Conservation (phyloP, 305 asterid genomes). For the Withania somnifera region DNA sequence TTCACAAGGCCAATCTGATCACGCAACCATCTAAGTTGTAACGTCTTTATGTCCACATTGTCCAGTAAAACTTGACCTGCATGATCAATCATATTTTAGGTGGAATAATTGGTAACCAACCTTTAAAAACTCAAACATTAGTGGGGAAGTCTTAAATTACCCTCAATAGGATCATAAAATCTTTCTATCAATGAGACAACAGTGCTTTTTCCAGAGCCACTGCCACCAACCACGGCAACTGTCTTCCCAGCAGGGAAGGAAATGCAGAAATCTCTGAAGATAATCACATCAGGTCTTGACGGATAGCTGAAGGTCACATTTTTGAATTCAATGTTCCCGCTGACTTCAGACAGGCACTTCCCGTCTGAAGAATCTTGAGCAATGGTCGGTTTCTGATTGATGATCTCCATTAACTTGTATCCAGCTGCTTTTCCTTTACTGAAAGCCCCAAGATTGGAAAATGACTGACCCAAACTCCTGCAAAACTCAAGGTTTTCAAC, state of each 20-base stretch:
- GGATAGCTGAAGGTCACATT: constrained; percentile 91
- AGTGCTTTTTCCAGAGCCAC: constrained; percentile 98
- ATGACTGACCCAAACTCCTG: constrained; percentile 99
- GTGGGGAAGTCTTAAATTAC: constrained; percentile 26
- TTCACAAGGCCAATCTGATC: constrained; percentile 94
- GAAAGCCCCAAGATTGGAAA: constrained; percentile 89
- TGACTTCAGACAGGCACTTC: constrained; percentile 46
- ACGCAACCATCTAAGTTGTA: constrained; percentile 85
- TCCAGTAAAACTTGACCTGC: constrained; percentile 85
- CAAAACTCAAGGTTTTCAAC: constrained; percentile 5
- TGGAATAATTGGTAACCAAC: neutral
- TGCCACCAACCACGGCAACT: constrained; percentile 95
- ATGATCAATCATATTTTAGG: neutral
- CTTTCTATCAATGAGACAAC: constrained; percentile 85
- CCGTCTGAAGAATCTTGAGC: constrained; percentile 40
- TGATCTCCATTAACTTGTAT: constrained; percentile 79
- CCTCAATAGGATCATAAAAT: constrained; percentile 88
- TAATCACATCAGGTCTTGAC: constrained; percentile 85
- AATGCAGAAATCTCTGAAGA: constrained; percentile 83
- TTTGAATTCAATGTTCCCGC: constrained; percentile 83
- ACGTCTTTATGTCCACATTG: constrained; percentile 65
- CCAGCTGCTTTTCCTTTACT: constrained; percentile 98
- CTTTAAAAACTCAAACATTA: neutral
- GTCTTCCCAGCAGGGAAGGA: constrained; percentile 96
- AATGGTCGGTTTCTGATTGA: constrained; percentile 81